These are phyloP conservation scores for Pinguiococcus pyrenoidosus DNA, from an alignment of 108 stramenopile genomes.

Conservation along the genomic window DNA sequence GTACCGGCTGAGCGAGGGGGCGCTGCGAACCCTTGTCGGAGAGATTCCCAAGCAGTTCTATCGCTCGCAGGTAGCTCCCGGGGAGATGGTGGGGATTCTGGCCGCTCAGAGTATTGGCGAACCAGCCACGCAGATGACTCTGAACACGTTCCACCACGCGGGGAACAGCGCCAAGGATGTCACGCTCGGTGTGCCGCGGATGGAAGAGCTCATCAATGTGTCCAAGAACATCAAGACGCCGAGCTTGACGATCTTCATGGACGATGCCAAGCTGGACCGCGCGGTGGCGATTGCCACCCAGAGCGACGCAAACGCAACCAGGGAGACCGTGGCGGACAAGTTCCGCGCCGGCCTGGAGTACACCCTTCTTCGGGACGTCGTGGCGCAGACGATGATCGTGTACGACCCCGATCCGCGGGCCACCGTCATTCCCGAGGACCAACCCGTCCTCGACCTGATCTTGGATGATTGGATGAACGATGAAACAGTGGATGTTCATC, in stretches of 20 bases:
- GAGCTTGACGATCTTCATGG: constrained; percentile 71
- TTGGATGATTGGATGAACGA: too few species aligned
- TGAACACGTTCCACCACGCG: constrained; percentile 93
- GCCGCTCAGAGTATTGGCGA: constrained; percentile 97
- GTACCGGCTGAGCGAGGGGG: constrained; percentile 68
- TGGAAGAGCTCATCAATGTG: constrained; percentile 93
- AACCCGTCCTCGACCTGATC: too few species aligned
- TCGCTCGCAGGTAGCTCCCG: constrained; percentile 73
- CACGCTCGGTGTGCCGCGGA: constrained; percentile 89
- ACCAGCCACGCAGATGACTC: constrained; percentile 99
- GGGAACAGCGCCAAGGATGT: constrained; percentile 93
- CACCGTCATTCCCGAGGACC: constrained; percentile 74
- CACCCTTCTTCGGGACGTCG: constrained; percentile 75
- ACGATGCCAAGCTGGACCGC: constrained; percentile 33
- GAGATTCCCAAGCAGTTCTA: constrained; percentile 48
- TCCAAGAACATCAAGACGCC: constrained; percentile 93
- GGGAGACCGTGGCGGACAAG: constrained; percentile 19
- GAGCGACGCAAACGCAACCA: constrained; percentile 48
- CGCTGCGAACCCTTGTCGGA: constrained; percentile 51
- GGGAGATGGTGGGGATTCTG: constrained; percentile 97
- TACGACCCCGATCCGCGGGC: constrained; percentile 88
- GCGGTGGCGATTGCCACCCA: constrained; percentile 53
- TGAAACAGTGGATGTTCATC: too few species aligned
- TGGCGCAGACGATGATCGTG: constrained; percentile 75
- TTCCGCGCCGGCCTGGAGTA: constrained; percentile 77